Evolutionary conservation across 352 stramenopile species (phyloP).

Genomic region (Pythium aquatile): DNA sequence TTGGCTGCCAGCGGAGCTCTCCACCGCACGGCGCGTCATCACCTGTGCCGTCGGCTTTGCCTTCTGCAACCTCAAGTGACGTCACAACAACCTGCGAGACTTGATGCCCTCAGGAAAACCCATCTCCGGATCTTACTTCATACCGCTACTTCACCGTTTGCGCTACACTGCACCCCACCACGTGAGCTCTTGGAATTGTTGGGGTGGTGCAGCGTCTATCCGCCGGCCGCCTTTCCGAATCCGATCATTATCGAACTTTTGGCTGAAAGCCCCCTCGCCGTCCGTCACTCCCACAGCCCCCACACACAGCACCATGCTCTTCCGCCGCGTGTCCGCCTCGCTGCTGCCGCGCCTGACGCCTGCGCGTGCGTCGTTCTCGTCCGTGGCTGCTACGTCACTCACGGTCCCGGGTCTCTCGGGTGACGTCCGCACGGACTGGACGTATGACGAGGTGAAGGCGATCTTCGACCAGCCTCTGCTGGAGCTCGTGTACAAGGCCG

Average conservation of each 20-base stretch:
- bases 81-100: constrained; percentile 21
- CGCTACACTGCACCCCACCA: constrained; percentile 18
- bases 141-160: constrained; percentile 20
- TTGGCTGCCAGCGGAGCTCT: constrained; percentile 5
- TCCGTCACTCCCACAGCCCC: background rate
- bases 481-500: constrained; percentile 96
- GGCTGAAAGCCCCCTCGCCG: background rate
- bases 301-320: constrained; percentile 34
- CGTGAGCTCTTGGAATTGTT: constrained; percentile 11
- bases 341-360: constrained; percentile 24
- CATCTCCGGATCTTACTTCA: constrained; percentile 30
- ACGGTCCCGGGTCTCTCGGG: constrained; percentile 64
- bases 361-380: constrained; percentile 30
- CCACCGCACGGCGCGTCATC: constrained; percentile 17
- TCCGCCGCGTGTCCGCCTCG: constrained; percentile 36
- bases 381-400: constrained; percentile 38
- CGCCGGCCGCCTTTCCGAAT: background rate
- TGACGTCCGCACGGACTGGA: constrained; percentile 90
- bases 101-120: constrained; percentile 16
- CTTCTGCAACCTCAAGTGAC: constrained; percentile 24
- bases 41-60: background rate
- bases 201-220: constrained; percentile 9
- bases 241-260: constrained; percentile 24
- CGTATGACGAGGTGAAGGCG: constrained; percentile 92
- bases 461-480: constrained; percentile 95